These are phyloP conservation scores for Bruguiera gymnorhiza DNA, from an alignment of 345 rosid species.

Conservation along the genomic window DNA sequence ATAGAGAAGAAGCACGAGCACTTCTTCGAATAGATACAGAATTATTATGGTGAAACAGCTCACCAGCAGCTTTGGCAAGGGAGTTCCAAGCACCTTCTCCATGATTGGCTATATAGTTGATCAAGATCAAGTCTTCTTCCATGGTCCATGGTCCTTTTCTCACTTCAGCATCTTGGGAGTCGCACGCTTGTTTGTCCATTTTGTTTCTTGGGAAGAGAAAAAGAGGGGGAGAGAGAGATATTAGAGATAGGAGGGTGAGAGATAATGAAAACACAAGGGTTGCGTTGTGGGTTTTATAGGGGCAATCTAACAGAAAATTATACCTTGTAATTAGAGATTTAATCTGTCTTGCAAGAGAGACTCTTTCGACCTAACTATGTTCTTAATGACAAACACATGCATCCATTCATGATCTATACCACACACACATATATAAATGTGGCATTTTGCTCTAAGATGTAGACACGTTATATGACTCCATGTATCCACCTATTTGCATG, in stretches of 20 bases:
- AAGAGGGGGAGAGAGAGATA: background rate
- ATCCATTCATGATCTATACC: conserved; percentile 23
- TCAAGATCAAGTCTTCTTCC: conserved; percentile 93
- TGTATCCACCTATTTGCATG: no score
- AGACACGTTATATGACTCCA: no score
- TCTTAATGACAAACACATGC: conserved; percentile 25
- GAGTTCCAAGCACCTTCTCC: conserved; percentile 98
- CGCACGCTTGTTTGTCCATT: conserved; percentile 58
- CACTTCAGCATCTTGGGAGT: conserved; percentile 71
- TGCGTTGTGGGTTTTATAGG: conserved; percentile 40
- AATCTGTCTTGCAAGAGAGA: conserved; percentile 1
- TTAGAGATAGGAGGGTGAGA: conserved; percentile 9
- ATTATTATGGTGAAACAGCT: background rate
- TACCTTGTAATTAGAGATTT: background rate
- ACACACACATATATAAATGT: background rate
- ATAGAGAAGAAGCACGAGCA: no score
- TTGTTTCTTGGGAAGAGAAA: conserved; percentile 16
- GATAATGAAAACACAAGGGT: conserved; percentile 10
- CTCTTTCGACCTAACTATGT: conserved; percentile 36
- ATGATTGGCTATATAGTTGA: conserved; percentile 80
- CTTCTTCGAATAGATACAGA: no score
- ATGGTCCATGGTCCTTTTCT: conserved; percentile 99
- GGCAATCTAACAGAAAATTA: conserved; percentile 5
- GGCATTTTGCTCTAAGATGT: no score
- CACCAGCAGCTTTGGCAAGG: conserved; percentile 93